phyloP scores from a whole-genome alignment of 805 yeast genomes.

The Hanseniaspora occidentalis region DNA sequence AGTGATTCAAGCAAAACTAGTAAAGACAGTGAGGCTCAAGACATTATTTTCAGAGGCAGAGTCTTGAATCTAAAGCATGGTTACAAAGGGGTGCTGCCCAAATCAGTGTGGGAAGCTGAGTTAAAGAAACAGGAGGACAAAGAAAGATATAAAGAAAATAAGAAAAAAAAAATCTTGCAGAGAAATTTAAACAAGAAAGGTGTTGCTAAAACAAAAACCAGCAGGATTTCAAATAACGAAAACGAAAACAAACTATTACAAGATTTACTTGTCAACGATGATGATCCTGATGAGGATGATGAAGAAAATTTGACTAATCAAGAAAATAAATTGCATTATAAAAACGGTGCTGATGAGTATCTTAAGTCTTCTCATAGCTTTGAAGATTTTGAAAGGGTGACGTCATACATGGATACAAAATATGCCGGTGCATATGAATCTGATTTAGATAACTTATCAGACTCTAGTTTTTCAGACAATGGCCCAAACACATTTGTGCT shows the following conservation, averaged over 20 bases:
- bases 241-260: constrained; percentile 12
- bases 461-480: not conserved
- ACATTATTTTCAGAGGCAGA: constrained; percentile 18
- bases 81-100: constrained; percentile 22
- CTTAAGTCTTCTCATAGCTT: not conserved
- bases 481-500: not conserved
- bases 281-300: constrained; percentile 5
- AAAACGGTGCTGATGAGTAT: not conserved
- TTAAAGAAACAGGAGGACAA: constrained; percentile 4
- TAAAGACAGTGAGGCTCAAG: constrained; percentile 1
- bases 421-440: constrained; percentile 3
- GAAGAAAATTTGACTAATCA: not conserved
- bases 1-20: no score
- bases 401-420: constrained; percentile 1
- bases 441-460: constrained; percentile 2
- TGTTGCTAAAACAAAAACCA: constrained; percentile 15
- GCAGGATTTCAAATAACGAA: not conserved
- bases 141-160: no score
- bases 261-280: constrained; percentile 16
- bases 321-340: no score
- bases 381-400: not conserved
- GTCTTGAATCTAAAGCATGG: constrained; percentile 18
- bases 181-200: constrained; percentile 11
- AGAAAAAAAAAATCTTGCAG: not conserved
- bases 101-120: constrained; percentile 21